Percentiles rank a stretch among this genome's conserved stretches.
These are phyloP conservation scores for Paraglomus brasilianum DNA, from an alignment of 192 early-diverging fungal genomes.

Conservation along the genomic window DNA sequence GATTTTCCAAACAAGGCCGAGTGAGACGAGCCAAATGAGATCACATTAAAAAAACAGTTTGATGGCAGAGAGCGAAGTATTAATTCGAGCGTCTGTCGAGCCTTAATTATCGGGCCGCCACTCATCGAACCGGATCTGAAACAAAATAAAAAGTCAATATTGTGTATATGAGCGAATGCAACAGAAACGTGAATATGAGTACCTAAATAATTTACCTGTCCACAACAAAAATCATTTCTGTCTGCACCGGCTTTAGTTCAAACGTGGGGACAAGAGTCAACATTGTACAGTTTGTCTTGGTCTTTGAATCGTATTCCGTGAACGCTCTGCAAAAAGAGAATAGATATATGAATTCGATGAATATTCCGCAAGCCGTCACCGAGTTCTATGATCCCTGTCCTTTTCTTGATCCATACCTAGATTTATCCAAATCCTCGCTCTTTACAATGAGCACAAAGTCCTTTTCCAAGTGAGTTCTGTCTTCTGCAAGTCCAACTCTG, in stretches of 20 bases:
- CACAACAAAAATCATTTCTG: conserved; percentile 47
- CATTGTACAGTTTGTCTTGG: conserved; percentile 35
- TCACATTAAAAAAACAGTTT: conserved; percentile 47
- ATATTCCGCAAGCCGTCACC: no score
- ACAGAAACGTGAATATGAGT: no score
- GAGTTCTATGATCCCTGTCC: no score
- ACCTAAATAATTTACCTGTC: conserved; percentile 41
- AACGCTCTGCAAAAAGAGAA: conserved; percentile 27
- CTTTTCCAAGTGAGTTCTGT: conserved; percentile 35
- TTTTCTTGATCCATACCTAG: no score
- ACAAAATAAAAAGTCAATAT: no score
- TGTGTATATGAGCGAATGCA: no score
- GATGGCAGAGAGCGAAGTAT: conserved; percentile 50
- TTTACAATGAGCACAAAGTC: conserved; percentile 45
- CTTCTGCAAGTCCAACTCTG: conserved; percentile 20
- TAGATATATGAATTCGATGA: no score
- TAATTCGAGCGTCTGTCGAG: conserved; percentile 42
- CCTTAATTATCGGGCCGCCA: conserved; percentile 41
- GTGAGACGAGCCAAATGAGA: conserved; percentile 45
- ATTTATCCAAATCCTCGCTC: conserved; percentile 35
- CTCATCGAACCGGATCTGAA: conserved; percentile 54
- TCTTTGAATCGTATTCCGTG: conserved; percentile 37
- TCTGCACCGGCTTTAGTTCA: conserved; percentile 10
- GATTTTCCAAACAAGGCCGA: conserved; percentile 40
- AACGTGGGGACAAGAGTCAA: conserved; percentile 49